Conservation (phyloP, 257 asterid species). For the Nicotiana otophora region DNA sequence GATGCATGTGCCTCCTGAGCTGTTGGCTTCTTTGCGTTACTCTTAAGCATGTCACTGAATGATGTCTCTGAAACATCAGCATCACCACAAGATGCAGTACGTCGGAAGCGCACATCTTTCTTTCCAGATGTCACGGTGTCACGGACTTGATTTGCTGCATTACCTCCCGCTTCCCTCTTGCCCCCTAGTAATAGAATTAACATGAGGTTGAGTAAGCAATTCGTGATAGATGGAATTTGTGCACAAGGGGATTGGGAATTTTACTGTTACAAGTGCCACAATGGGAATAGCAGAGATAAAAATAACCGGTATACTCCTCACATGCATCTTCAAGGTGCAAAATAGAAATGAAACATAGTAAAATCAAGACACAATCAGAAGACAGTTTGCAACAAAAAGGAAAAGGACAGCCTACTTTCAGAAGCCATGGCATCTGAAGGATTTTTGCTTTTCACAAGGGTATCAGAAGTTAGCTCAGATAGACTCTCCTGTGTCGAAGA, state of each 20-base stretch:
- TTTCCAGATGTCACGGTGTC: constrained; percentile 37
- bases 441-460: constrained; percentile 40
- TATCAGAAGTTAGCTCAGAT: constrained; percentile 47
- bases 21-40: constrained; percentile 53
- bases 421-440: constrained; percentile 32
- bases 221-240: neutral
- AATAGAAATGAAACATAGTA: neutral
- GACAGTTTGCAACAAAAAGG: neutral
- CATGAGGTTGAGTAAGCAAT: neutral
- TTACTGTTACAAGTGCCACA: neutral
- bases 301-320: neutral
- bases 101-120: constrained; percentile 55
- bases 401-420: constrained; percentile 41
- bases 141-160: constrained; percentile 33
- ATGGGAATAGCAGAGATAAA: neutral
- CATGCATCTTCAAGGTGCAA: neutral
- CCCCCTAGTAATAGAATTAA: constrained; percentile 26
- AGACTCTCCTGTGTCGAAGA: constrained; percentile 65
- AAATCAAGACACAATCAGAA: neutral
- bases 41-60: constrained; percentile 95
- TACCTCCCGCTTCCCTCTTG: constrained; percentile 40
- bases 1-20: constrained; percentile 43
- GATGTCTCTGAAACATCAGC: constrained; percentile 81
- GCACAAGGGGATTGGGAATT: neutral
- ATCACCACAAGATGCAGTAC: constrained; percentile 69